Evolutionary conservation across 176 grass and related monocot species (phyloP).

Genomic region (Eleusine coracana): DNA sequence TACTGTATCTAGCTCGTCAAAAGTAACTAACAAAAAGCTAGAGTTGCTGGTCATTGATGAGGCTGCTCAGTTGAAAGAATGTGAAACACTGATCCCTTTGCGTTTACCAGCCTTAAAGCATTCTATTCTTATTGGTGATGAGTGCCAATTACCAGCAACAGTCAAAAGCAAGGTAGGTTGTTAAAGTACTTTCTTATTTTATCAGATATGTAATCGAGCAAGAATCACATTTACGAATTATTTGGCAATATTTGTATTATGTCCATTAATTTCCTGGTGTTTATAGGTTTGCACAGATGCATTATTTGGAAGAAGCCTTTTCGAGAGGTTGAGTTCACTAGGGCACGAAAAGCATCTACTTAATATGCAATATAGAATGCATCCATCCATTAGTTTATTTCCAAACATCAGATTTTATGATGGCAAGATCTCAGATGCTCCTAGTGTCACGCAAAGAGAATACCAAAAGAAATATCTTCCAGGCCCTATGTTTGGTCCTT

Average conservation of each 20-base stretch:
- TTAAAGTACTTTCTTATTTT: constrained; percentile 9
- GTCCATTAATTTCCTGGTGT: neutral
- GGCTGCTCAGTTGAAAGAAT: constrained; percentile 83
- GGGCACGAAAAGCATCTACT: constrained; percentile 71
- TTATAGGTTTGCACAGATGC: constrained; percentile 61
- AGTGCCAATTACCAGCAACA: constrained; percentile 71
- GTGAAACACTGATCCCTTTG: constrained; percentile 76
- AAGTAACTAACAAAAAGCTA: constrained; percentile 44
- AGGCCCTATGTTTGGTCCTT: constrained; percentile 65
- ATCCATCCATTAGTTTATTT: constrained; percentile 79
- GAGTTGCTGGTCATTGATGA: constrained; percentile 77
- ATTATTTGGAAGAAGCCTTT: constrained; percentile 73
- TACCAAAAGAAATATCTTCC: constrained; percentile 52
- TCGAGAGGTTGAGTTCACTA: constrained; percentile 76
- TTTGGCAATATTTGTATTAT: constrained; percentile 25
- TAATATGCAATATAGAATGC: constrained; percentile 88
- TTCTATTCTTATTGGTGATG: constrained; percentile 80
- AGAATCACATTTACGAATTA: neutral
- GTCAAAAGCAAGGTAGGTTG: constrained; percentile 77
- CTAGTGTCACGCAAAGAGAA: constrained; percentile 61
- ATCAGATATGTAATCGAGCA: neutral
- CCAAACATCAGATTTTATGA: constrained; percentile 75
- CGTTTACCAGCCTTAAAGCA: constrained; percentile 52
- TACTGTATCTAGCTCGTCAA: constrained; percentile 63
- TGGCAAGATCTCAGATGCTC: constrained; percentile 65